A percentile compares a stretch with the other conserved stretches of the same genome.
phyloP scores from a whole-genome alignment of 1,139 yeast species.

The Nakaseomyces uthaithaninus region DNA sequence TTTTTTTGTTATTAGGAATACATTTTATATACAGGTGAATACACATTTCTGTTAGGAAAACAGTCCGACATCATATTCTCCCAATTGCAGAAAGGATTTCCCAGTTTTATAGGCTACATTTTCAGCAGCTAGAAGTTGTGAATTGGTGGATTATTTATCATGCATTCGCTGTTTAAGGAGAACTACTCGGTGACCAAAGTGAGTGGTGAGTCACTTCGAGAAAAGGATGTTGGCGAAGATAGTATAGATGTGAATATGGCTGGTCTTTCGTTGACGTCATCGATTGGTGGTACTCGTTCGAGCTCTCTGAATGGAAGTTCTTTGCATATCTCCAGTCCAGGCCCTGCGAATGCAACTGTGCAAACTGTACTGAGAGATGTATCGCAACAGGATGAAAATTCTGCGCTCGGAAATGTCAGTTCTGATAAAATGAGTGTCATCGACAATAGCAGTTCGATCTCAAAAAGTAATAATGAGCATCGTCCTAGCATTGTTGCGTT shows the following conservation, averaged over 20 bases:
- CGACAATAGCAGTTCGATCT: neutral
- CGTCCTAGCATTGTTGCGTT: conserved; percentile 19
- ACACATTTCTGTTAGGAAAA: too few species aligned
- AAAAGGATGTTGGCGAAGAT: conserved; percentile 1
- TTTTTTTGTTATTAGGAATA: too few species aligned
- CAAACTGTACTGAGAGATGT: conserved; percentile 17
- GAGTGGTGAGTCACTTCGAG: conserved; percentile 1
- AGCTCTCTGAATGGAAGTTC: conserved; percentile 4
- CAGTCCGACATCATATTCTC: too few species aligned
- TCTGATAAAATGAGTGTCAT: conserved; percentile 8
- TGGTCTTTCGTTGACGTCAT: conserved; percentile 15
- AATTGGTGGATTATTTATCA: too few species aligned
- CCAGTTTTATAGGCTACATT: too few species aligned
- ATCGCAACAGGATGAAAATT: conserved; percentile 14
- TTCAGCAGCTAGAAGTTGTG: too few species aligned
- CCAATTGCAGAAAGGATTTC: too few species aligned
- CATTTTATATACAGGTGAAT: too few species aligned
- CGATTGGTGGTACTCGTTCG: conserved; percentile 8
- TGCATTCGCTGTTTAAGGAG: conserved; percentile 14
- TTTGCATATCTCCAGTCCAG: conserved; percentile 17
- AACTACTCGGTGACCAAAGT: conserved; percentile 16
- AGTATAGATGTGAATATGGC: conserved; percentile 19
- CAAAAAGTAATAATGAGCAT: conserved; percentile 2
- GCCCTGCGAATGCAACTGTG: conserved; percentile 25
- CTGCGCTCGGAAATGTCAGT: neutral